A percentile compares a stretch with the other conserved stretches of the same genome.
phyloP scores from a whole-genome alignment of 2,329 filamentous ascomycete genomes.

The Beauveria brongniartii region DNA sequence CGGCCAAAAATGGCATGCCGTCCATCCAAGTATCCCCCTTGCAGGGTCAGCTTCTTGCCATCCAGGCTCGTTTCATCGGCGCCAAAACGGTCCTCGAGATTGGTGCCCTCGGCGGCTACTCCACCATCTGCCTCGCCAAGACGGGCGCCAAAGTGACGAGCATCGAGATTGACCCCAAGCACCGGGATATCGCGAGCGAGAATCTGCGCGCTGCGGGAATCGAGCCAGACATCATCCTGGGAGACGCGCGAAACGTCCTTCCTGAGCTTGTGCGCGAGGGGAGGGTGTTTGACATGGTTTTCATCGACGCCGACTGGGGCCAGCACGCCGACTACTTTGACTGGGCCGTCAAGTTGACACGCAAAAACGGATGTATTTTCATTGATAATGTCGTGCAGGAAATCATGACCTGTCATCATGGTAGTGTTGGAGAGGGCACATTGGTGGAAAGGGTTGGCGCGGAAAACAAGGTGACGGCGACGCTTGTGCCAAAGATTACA shows the following conservation, averaged over 20 bases:
- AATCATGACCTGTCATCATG: conserved; percentile 3
- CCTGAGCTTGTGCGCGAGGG: conserved; percentile 32
- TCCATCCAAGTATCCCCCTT: conserved; percentile 27
- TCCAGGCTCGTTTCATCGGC: conserved; percentile 28
- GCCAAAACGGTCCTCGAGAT: conserved; percentile 40
- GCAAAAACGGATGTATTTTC: conserved; percentile 33
- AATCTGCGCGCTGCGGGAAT: conserved; percentile 33
- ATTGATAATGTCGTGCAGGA: conserved; percentile 41
- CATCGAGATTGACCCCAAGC: conserved; percentile 39
- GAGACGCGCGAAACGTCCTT: conserved; percentile 33
- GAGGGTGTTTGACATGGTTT: conserved; percentile 39
- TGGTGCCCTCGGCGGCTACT: conserved; percentile 48
- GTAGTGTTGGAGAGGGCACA: conserved; percentile 8
- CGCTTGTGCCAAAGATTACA: conserved; percentile 1
- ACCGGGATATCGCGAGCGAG: conserved; percentile 36
- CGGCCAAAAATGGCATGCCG: conserved; percentile 24
- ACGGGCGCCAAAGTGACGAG: conserved; percentile 35
- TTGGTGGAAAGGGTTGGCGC: conserved; percentile 13
- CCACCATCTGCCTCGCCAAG: conserved; percentile 43
- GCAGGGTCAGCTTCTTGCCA: conserved; percentile 30
- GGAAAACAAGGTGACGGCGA: conserved; percentile 9
- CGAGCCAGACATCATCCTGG: conserved; percentile 35
- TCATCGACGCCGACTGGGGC: conserved; percentile 44
- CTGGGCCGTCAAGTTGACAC: conserved; percentile 31
- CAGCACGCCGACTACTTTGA: conserved; percentile 43